These are phyloP conservation scores for Wilhelminamyces savonicus DNA, from an alignment of 805 yeast genomes.

Conservation along the genomic window DNA sequence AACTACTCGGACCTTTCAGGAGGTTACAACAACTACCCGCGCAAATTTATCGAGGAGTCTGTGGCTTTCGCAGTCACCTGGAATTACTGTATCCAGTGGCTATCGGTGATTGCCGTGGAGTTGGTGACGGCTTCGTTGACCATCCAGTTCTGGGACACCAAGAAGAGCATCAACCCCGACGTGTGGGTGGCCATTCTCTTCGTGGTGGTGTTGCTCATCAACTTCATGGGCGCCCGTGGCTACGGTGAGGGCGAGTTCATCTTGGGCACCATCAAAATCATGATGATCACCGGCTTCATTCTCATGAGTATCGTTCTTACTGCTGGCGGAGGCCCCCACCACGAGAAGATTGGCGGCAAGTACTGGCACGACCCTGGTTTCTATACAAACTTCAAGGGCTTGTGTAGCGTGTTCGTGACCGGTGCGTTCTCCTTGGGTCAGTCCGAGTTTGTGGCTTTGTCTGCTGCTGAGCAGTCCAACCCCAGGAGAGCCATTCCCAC, in stretches of 20 bases:
- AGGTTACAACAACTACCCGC: conserved; percentile 55
- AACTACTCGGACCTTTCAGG: conserved; percentile 53
- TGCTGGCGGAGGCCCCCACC: conserved; percentile 20
- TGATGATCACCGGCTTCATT: conserved; percentile 34
- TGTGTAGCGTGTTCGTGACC: conserved; percentile 32
- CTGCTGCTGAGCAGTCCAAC: conserved; percentile 33
- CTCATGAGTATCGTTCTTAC: conserved; percentile 35
- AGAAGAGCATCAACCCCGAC: conserved; percentile 40
- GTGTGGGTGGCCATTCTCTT: conserved; percentile 52
- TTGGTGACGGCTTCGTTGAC: conserved; percentile 62
- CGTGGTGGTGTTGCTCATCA: conserved; percentile 37
- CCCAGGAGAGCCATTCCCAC: conserved; percentile 34
- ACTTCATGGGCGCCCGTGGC: conserved; percentile 41
- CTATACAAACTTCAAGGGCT: conserved; percentile 33
- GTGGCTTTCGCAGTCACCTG: conserved; percentile 56
- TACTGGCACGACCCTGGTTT: conserved; percentile 38
- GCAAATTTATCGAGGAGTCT: conserved; percentile 49
- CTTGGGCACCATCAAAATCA: conserved; percentile 30
- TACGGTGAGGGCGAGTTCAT: conserved; percentile 40
- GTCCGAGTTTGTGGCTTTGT: conserved; percentile 33
- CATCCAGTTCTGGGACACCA: conserved; percentile 49
- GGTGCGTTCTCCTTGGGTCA: conserved; percentile 37
- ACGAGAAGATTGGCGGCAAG: conserved; percentile 32
- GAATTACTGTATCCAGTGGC: conserved; percentile 61
- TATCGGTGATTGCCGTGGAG: conserved; percentile 56